Evolutionary conservation across 179 eudicot species (phyloP).

Genomic region (Monotropa hypopitys): DNA sequence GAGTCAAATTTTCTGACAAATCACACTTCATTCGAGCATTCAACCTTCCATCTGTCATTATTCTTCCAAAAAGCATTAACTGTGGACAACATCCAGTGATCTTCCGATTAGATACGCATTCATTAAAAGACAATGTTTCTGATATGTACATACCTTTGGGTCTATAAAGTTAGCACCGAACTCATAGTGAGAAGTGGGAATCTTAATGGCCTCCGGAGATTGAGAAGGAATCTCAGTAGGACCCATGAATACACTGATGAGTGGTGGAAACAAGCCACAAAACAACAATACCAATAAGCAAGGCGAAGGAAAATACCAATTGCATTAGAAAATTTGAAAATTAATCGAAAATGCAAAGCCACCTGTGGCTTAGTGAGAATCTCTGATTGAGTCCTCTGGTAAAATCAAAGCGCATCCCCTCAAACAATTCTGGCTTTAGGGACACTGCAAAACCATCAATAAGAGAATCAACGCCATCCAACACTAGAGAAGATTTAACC

Average conservation of each 20-base stretch:
- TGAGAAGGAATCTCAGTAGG: slow-evolving; percentile 83
- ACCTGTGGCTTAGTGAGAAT: slow-evolving; percentile 93
- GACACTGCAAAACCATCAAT: slow-evolving; percentile 46
- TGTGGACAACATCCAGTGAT: slow-evolving; percentile 20
- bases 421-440: slow-evolving; percentile 84
- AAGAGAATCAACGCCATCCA: slow-evolving; percentile 2
- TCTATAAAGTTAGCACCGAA: slow-evolving; percentile 88
- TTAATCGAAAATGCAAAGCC: not conserved
- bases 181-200: slow-evolving; percentile 84
- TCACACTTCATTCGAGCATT: slow-evolving; percentile 76
- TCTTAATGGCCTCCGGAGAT: slow-evolving; percentile 66
- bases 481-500: not conserved
- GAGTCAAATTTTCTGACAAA: slow-evolving; percentile 61
- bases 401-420: slow-evolving; percentile 87
- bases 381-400: slow-evolving; percentile 71
- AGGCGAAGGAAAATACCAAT: not conserved
- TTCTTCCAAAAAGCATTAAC: slow-evolving; percentile 88
- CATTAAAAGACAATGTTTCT: not conserved
- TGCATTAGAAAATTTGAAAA: not conserved
- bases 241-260: slow-evolving; percentile 68
- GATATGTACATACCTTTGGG: slow-evolving; percentile 41
- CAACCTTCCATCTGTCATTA: slow-evolving; percentile 74
- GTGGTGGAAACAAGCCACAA: not conserved
- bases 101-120: slow-evolving; percentile 3
- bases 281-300: not conserved